Conservation (phyloP, 2,329 filamentous ascomycete genomes). For the Thelonectria olida region DNA sequence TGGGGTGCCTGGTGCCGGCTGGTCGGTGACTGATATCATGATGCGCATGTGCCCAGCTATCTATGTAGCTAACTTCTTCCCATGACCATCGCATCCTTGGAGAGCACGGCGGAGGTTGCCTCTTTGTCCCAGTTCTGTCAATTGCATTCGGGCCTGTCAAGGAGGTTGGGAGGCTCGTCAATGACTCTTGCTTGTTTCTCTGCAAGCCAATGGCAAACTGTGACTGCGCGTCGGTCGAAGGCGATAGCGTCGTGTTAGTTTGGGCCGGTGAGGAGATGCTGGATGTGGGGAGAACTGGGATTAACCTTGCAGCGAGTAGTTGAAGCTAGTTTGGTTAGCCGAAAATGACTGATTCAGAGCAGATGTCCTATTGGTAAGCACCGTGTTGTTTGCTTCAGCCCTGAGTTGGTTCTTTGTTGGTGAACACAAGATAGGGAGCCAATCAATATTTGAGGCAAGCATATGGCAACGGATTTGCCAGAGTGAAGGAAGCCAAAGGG, state of each 20-base stretch:
- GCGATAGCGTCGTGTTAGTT: constrained; percentile 17
- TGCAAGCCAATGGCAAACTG: constrained; percentile 13
- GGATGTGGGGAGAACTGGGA: constrained; percentile 15
- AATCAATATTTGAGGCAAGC: not conserved
- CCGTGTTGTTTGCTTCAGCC: not conserved
- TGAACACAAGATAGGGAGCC: not conserved
- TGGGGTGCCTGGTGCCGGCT: not conserved
- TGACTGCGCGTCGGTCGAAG: not conserved
- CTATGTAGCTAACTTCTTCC: not conserved
- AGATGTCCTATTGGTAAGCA: not conserved
- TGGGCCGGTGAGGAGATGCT: not conserved
- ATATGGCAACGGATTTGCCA: not conserved
- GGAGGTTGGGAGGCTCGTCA: not conserved
- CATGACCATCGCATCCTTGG: not conserved
- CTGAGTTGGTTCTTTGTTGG: not conserved
- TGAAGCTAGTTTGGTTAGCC: constrained; percentile 6
- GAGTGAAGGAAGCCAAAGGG: too few relatives aligned
- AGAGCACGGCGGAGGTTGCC: not conserved
- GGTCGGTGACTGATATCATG: not conserved
- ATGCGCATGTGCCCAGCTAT: constrained; percentile 1
- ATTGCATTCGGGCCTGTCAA: not conserved
- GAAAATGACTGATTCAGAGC: constrained; percentile 17
- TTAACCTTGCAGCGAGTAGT: constrained; percentile 9
- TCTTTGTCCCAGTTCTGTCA: constrained; percentile 7
- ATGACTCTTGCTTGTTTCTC: not conserved